Evolutionary conservation across 768 basidiomycete species (phyloP).

Genomic region (Podaxis sp.): DNA sequence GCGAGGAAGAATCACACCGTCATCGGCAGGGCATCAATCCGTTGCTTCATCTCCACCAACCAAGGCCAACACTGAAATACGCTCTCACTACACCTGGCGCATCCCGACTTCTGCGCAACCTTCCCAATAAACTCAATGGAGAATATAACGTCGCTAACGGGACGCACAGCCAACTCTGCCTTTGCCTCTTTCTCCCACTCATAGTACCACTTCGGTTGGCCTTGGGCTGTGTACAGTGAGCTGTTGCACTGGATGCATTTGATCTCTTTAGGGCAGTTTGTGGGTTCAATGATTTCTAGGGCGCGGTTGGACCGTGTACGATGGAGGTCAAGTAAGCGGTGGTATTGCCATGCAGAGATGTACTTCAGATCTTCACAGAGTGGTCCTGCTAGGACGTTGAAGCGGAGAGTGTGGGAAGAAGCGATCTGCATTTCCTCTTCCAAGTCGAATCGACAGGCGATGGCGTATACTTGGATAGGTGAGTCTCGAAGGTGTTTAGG

Average conservation of each 20-base stretch:
- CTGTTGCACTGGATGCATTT: slow-evolving; percentile 74
- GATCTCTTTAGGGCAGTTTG: slow-evolving; percentile 37
- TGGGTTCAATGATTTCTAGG: slow-evolving; percentile 41
- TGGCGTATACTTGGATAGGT: slow-evolving; percentile 67
- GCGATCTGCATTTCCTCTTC: slow-evolving; percentile 63
- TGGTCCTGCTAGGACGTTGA: slow-evolving; percentile 55
- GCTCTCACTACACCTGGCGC: slow-evolving; percentile 65
- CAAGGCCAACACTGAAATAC: slow-evolving; percentile 62
- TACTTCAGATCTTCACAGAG: slow-evolving; percentile 61
- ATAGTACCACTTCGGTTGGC: slow-evolving; percentile 68
- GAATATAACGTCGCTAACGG: slow-evolving; percentile 62
- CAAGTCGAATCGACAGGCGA: slow-evolving; percentile 65
- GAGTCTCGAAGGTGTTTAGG: slow-evolving; percentile 44
- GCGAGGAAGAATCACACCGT: slow-evolving; percentile 24
- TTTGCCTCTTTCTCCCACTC: slow-evolving; percentile 57
- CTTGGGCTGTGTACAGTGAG: slow-evolving; percentile 38
- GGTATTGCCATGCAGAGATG: slow-evolving; percentile 70
- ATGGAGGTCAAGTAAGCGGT: slow-evolving; percentile 62
- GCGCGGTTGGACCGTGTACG: slow-evolving; percentile 51
- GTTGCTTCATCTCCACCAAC: slow-evolving; percentile 50
- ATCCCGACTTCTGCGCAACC: slow-evolving; percentile 50
- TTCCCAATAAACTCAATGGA: slow-evolving; percentile 56
- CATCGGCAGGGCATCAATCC: slow-evolving; percentile 50
- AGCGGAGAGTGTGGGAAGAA: slow-evolving; percentile 54
- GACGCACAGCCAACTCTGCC: slow-evolving; percentile 55